Conservation (phyloP, 345 rosid genomes). For the Bruguiera parviflora region DNA sequence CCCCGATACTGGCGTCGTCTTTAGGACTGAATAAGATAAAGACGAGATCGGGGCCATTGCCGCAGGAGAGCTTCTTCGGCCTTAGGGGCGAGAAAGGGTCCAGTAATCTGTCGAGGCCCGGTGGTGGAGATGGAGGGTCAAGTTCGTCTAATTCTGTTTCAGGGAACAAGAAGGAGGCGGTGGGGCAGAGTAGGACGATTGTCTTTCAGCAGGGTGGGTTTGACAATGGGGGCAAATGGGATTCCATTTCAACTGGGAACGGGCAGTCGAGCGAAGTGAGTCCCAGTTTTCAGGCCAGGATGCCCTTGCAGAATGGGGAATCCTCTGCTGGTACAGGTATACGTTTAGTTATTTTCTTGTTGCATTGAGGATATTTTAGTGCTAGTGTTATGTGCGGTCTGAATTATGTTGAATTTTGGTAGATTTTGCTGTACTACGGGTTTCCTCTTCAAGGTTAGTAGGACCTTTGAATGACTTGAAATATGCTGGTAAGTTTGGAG, state of each 20-base stretch:
- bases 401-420: no score
- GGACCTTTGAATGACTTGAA: no score
- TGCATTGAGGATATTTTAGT: neutral
- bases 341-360: neutral
- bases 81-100: constrained; percentile 53
- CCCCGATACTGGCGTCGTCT: constrained; percentile 89
- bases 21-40: constrained; percentile 86
- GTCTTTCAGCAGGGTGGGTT: constrained; percentile 36
- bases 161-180: constrained; percentile 33
- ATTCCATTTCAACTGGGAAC: neutral
- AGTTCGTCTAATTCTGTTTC: constrained; percentile 20
- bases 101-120: constrained; percentile 71
- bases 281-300: constrained; percentile 51
- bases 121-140: constrained; percentile 33
- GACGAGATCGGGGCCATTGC: constrained; percentile 98
- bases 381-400: no score
- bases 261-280: constrained; percentile 54
- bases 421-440: no score
- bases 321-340: constrained; percentile 65
- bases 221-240: constrained; percentile 38
- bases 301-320: constrained; percentile 59
- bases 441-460: no score
- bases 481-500: no score
- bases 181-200: constrained; percentile 31
- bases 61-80: constrained; percentile 72